These are phyloP conservation scores for Cyclotella choctawhatcheeana DNA, from an alignment of 108 stramenopile species.

Conservation along the genomic window DNA sequence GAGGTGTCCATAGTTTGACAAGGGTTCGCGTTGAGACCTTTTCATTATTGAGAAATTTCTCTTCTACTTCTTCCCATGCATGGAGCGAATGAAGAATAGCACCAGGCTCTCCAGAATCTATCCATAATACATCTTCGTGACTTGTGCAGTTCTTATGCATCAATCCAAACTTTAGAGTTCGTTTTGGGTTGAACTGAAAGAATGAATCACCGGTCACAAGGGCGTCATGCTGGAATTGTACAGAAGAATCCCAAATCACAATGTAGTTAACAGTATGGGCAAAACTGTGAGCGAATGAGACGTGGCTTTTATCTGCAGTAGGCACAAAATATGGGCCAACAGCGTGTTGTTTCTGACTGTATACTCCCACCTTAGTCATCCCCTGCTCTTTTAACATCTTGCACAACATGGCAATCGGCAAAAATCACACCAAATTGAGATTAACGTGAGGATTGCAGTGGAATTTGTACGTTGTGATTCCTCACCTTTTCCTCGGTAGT, in stretches of 20 bases:
- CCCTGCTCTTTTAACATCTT: constrained; percentile 49
- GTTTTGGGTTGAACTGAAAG: constrained; percentile 31
- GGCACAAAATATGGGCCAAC: constrained; percentile 45
- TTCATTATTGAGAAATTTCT: constrained; percentile 18
- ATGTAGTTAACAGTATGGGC: constrained; percentile 46
- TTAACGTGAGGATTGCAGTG: not conserved
- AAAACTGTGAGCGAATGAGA: constrained; percentile 51
- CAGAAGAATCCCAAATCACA: constrained; percentile 52
- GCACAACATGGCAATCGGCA: not conserved
- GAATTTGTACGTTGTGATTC: not conserved
- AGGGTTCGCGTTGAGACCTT: constrained; percentile 27
- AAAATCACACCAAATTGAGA: not conserved
- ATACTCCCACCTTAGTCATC: constrained; percentile 42
- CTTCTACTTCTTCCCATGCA: constrained; percentile 55
- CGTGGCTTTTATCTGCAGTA: constrained; percentile 41
- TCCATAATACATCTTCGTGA: constrained; percentile 47
- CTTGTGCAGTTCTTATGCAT: constrained; percentile 39
- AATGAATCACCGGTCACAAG: constrained; percentile 41
- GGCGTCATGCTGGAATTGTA: constrained; percentile 46
- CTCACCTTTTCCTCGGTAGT: constrained; percentile 42
- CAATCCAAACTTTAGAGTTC: constrained; percentile 43
- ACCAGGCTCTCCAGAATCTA: constrained; percentile 46
- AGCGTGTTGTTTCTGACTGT: constrained; percentile 18
- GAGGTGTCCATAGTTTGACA: constrained; percentile 50
- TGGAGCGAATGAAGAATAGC: constrained; percentile 53